These are phyloP conservation scores for Termitomyces sp. DNA, from an alignment of 768 basidiomycete genomes.

Conservation along the genomic window DNA sequence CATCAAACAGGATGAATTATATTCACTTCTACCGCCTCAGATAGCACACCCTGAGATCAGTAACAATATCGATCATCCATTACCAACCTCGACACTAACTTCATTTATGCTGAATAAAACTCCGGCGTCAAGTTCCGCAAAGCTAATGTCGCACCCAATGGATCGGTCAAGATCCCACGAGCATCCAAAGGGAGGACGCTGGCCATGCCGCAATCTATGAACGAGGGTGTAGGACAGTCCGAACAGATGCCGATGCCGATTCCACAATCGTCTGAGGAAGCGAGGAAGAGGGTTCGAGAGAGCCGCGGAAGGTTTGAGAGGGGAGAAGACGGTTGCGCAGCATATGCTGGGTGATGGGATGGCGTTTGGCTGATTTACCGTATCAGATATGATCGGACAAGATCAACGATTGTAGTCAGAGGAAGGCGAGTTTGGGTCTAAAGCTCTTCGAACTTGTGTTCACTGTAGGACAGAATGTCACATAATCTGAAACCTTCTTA, in stretches of 20 bases:
- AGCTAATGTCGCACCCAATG: constrained; percentile 87
- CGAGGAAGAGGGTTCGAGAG: constrained; percentile 52
- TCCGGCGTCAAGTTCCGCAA: constrained; percentile 80
- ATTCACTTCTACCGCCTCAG: constrained; percentile 93
- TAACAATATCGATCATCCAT: too few species aligned
- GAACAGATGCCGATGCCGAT: constrained; percentile 56
- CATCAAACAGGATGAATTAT: constrained; percentile 59
- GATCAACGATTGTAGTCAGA: constrained; percentile 85
- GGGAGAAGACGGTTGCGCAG: constrained; percentile 77
- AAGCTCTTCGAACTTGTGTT: constrained; percentile 2
- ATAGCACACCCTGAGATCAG: too few species aligned
- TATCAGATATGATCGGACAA: constrained; percentile 90
- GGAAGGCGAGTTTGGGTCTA: constrained; percentile 38
- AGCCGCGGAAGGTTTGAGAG: constrained; percentile 52
- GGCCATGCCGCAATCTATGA: constrained; percentile 48
- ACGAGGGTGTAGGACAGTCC: constrained; percentile 43
- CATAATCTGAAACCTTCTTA: constrained; percentile 92
- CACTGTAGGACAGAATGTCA: constrained; percentile 59
- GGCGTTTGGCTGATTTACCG: constrained; percentile 27
- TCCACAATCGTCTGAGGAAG: constrained; percentile 65
- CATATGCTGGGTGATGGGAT: constrained; percentile 69
- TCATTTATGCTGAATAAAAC: constrained; percentile 56
- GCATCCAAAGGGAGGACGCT: constrained; percentile 47
- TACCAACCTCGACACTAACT: background rate
- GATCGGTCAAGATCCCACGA: constrained; percentile 49